Evolutionary conservation across 495 filamentous ascomycete species (phyloP).

Genomic region (Glonium stellatum): DNA sequence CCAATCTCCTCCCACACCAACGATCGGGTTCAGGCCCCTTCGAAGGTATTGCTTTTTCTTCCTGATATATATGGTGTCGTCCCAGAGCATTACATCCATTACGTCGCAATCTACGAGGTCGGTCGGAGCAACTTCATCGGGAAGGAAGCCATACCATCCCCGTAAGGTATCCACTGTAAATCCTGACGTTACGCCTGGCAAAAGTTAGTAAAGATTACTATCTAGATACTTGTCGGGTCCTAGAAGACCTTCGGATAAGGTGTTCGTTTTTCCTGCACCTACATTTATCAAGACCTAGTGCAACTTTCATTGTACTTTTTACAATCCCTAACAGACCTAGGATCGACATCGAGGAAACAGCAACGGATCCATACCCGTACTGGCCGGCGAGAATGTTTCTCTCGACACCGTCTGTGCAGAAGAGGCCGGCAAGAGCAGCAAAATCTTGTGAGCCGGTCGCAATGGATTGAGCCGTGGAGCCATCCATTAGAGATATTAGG

Average conservation of each 20-base stretch:
- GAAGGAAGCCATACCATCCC: slow-evolving; percentile 1
- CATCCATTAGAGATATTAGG: neutral
- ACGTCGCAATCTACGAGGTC: slow-evolving; percentile 3
- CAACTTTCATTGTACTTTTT: slow-evolving; percentile 6
- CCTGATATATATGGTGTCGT: neutral
- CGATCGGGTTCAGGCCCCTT: neutral
- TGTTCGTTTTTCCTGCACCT: neutral
- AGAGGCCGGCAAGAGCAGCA: slow-evolving; percentile 11
- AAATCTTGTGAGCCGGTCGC: slow-evolving; percentile 10
- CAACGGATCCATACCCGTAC: slow-evolving; percentile 7
- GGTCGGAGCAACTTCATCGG: neutral
- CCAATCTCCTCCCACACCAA: slow-evolving; percentile 4
- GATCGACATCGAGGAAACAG: slow-evolving; percentile 1
- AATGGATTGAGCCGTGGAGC: slow-evolving; percentile 6
- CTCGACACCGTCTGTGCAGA: slow-evolving; percentile 11
- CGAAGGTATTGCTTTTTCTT: slow-evolving; percentile 5
- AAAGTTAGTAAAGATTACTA: too few species aligned
- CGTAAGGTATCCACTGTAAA: slow-evolving; percentile 4
- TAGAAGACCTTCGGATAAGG: neutral
- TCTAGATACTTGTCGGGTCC: neutral
- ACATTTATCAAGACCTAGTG: slow-evolving; percentile 10
- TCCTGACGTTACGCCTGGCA: neutral
- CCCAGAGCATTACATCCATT: neutral
- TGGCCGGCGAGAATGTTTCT: slow-evolving; percentile 2
- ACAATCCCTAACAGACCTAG: slow-evolving; percentile 3